Evolutionary conservation across 163 green algal genomes (phyloP).

Genomic region (Chloroidium sp.): DNA sequence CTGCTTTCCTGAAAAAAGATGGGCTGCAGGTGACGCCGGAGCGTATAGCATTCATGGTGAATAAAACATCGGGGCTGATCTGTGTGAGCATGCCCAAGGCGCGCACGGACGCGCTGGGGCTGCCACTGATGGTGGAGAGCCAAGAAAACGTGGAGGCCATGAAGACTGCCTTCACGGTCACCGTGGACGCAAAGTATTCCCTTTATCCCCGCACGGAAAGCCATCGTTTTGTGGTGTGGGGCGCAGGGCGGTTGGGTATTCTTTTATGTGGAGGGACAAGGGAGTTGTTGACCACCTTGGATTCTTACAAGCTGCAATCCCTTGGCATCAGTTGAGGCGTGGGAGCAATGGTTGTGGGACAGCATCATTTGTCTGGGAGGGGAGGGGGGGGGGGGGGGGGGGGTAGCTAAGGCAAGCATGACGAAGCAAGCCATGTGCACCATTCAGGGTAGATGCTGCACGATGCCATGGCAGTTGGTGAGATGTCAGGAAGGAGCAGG

Average conservation of each 20-base stretch:
- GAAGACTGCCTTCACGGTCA: slow-evolving; percentile 94
- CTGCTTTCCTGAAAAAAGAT: no score
- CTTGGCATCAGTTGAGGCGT: slow-evolving; percentile 73
- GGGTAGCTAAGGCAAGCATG: no score
- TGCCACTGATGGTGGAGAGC: slow-evolving; percentile 88
- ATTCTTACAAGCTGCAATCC: no score
- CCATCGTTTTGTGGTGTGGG: neutral
- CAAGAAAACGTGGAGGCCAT: slow-evolving; percentile 84
- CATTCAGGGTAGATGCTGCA: no score
- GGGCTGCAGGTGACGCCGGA: slow-evolving; percentile 11
- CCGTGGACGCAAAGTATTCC: slow-evolving; percentile 25
- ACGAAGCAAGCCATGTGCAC: no score
- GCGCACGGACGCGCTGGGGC: slow-evolving; percentile 59
- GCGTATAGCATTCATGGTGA: slow-evolving; percentile 90
- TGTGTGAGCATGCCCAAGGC: slow-evolving; percentile 81
- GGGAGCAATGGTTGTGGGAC: no score
- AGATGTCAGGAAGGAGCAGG: no score
- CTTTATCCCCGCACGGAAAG: neutral
- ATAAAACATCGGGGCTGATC: slow-evolving; percentile 68
- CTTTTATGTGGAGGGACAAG: no score
- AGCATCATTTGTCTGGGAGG: no score
- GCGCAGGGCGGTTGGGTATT: neutral
- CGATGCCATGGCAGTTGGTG: no score
- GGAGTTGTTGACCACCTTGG: no score
- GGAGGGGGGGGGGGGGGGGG: no score